Evolutionary conservation across 768 basidiomycete species (phyloP), one percentile per base, ranked within the genome.

Genomic region (Leccinum boreale): DNA sequence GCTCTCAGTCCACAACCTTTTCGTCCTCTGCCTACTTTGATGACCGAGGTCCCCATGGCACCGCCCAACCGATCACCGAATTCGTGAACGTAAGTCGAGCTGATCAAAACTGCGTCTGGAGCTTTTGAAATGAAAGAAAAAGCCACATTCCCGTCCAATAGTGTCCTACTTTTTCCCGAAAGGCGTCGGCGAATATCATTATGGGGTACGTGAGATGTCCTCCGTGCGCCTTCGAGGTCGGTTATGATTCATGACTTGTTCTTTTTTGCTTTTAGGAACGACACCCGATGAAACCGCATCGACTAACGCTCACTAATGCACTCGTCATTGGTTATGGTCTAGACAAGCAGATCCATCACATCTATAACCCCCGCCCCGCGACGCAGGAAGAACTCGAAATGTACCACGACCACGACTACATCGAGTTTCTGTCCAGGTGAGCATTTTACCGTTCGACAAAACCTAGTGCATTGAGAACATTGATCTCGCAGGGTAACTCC

Each of bases 211-310:
- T 75, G 23, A 7, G 36, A 23, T 15, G n/a, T n/a, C 26, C 14
- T 7, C 3, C 12, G 31, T 29, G 45, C 55, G 33, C 42, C 55
- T 35, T 8, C 24, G 6, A 14, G 28, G 46, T 46, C 54, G 44
- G 47, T 50, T 46, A 61, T 55, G 56, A 33, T 33, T 12, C 33
- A 33, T 33, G 33, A 58, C 45, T 44, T 42, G 10, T 28, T 10
- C 21, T 5, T 24, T 52, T 46, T 58, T 45, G 17, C 21, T 47
- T 21, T 7, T 64, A 98, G 96, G 94, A 97, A 83, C 85, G 89
- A 50, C 96, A 99, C 75, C 96, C 96, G 3, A 99, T 99, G 96
- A 97, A 98, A 72, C 96, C 96, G 4, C 94, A 97, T 66, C 83
- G 96, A 24, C 75, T 99, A n/a, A 94, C 96, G 3, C 74, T 99